phyloP scores from a whole-genome alignment of 1,284 basidiomycete genomes.

The Fomitopsis schrenkii region DNA sequence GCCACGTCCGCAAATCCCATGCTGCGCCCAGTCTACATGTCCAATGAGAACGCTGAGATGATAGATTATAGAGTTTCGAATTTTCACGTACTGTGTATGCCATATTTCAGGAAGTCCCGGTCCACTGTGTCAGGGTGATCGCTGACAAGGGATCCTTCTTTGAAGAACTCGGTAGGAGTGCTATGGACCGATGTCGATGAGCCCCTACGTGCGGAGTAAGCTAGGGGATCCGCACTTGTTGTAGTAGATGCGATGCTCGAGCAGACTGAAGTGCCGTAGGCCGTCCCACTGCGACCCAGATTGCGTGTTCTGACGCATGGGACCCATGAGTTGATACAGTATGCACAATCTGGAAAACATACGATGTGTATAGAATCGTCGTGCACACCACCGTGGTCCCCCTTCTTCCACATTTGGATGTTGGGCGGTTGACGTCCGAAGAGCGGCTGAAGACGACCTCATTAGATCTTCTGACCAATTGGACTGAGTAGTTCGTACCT shows the following conservation, averaged over 20 bases:
- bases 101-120: conserved; percentile 45
- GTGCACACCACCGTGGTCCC: conserved; percentile 29
- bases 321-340: background rate
- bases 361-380: conserved; percentile 68
- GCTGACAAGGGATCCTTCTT: conserved; percentile 42
- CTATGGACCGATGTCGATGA: conserved; percentile 24
- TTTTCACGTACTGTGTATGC: conserved; percentile 52
- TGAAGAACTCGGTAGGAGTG: conserved; percentile 41
- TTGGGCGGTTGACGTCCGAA: conserved; percentile 53
- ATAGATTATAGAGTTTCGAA: background rate
- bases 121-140: conserved; percentile 50
- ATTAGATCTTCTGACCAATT: background rate
- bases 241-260: conserved; percentile 56
- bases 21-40: conserved; percentile 60
- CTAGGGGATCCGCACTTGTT: conserved; percentile 44
- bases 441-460: conserved; percentile 38
- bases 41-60: background rate
- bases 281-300: conserved; percentile 78
- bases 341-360: conserved; percentile 15
- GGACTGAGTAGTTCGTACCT: conserved; percentile 24
- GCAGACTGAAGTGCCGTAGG: conserved; percentile 55
- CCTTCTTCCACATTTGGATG: conserved; percentile 28
- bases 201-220: background rate
- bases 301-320: conserved; percentile 56
- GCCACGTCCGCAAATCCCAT: conserved; percentile 71